Percentiles rank a stretch among this genome's conserved stretches.
phyloP scores from a whole-genome alignment of 2,329 filamentous ascomycete species.

The Simplicillium sp. region DNA sequence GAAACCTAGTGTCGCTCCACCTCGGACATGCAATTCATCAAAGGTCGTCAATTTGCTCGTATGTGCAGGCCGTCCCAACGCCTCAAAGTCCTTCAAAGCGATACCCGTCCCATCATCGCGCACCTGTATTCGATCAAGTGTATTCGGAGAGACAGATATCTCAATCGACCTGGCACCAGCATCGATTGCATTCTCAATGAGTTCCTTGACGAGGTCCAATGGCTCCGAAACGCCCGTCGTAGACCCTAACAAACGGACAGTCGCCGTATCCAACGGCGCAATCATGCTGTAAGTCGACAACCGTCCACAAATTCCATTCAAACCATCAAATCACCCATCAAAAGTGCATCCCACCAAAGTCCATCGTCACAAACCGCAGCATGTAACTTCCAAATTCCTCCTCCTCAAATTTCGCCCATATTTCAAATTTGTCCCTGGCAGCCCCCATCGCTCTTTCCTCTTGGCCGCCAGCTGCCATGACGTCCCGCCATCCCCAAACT shows the following conservation, averaged over 20 bases:
- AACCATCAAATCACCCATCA: too few relatives aligned
- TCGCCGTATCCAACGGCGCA: conserved; percentile 33
- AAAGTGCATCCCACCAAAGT: too few relatives aligned
- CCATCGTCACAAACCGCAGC: too few relatives aligned
- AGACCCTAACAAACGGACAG: conserved; percentile 49
- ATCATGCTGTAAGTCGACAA: conserved; percentile 32
- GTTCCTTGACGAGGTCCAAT: conserved; percentile 59
- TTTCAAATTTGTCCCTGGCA: neutral
- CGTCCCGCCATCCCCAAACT: neutral
- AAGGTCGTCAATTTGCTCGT: conserved; percentile 66
- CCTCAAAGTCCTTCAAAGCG: conserved; percentile 46
- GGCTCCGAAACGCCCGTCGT: conserved; percentile 51
- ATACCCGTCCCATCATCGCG: conserved; percentile 70
- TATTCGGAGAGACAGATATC: conserved; percentile 54
- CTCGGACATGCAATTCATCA: conserved; percentile 48
- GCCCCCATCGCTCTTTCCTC: neutral
- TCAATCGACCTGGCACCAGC: conserved; percentile 58
- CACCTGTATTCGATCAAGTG: conserved; percentile 59
- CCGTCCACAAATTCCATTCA: too few relatives aligned
- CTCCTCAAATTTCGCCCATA: neutral
- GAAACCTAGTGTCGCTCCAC: conserved; percentile 59
- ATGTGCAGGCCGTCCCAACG: conserved; percentile 55
- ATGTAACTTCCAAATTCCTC: too few relatives aligned
- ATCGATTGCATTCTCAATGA: conserved; percentile 70
- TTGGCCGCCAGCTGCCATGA: neutral